A percentile compares a stretch with the other conserved stretches of the same genome.
These are phyloP conservation scores for Fusarium xyrophilum DNA, from an alignment of 2,329 filamentous ascomycete species.

Conservation along the genomic window DNA sequence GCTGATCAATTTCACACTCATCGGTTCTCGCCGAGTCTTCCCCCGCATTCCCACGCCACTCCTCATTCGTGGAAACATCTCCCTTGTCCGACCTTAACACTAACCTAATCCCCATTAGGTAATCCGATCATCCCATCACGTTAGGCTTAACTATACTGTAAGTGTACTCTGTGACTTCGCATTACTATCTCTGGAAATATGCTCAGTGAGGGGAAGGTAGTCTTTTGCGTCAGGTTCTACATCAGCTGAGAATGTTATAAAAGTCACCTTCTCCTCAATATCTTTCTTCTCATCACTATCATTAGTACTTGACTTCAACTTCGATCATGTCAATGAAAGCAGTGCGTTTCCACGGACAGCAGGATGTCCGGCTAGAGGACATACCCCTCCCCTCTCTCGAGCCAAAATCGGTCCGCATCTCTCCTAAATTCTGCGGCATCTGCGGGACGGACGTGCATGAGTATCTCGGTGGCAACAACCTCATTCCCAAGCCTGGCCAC, in stretches of 20 bases:
- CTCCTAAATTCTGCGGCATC: conserved; percentile 7
- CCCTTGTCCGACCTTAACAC: neutral
- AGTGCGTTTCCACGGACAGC: conserved; percentile 9
- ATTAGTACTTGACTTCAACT: neutral
- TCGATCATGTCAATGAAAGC: conserved; percentile 1
- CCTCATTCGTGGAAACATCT: neutral
- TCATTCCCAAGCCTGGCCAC: conserved; percentile 19
- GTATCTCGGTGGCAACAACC: conserved; percentile 16
- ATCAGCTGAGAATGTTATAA: neutral
- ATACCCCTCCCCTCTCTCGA: neutral
- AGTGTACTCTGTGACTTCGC: conserved; percentile 17
- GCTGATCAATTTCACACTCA: neutral
- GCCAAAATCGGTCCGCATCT: neutral
- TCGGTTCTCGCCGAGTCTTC: neutral
- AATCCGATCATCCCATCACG: conserved; percentile 12
- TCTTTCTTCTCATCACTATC: neutral
- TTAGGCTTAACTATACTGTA: neutral
- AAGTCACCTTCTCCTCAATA: neutral
- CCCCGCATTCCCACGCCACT: neutral
- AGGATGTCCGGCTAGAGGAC: conserved; percentile 7
- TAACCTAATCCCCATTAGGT: conserved; percentile 2
- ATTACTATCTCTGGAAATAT: conserved; percentile 15
- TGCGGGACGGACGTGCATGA: conserved; percentile 21
- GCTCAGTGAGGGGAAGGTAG: conserved; percentile 4
- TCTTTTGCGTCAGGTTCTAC: conserved; percentile 7